Conservation (phyloP, 2,329 filamentous ascomycete genomes). For the Byssochlamys sp. region DNA sequence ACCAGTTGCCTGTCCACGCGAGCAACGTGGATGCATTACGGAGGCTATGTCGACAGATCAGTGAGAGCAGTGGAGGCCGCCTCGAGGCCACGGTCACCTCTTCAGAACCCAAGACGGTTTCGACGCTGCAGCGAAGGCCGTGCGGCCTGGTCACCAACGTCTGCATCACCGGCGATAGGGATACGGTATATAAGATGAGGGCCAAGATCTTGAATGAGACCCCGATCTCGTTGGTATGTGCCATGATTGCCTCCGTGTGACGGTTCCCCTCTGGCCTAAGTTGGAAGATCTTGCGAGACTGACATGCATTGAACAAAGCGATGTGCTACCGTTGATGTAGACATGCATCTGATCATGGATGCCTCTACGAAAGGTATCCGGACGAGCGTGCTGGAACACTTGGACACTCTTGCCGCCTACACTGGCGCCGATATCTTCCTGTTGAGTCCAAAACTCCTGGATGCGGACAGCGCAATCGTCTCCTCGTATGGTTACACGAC, state of each 20-base stretch:
- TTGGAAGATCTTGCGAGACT: neutral
- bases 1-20: conserved; percentile 84
- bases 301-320: conserved; percentile 50
- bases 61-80: conserved; percentile 56
- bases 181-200: conserved; percentile 79
- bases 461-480: conserved; percentile 63
- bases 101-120: conserved; percentile 62
- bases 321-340: conserved; percentile 86
- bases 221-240: conserved; percentile 76
- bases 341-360: conserved; percentile 81
- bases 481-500: conserved; percentile 68
- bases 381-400: conserved; percentile 66
- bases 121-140: conserved; percentile 37
- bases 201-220: conserved; percentile 85
- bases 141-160: conserved; percentile 70
- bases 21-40: conserved; percentile 74
- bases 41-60: conserved; percentile 72
- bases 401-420: conserved; percentile 76
- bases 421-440: conserved; percentile 96
- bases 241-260: conserved; percentile 10
- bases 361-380: conserved; percentile 58
- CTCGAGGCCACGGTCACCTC: conserved; percentile 78
- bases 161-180: conserved; percentile 77
- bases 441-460: conserved; percentile 75
- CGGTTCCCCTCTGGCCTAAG: conserved; percentile 2